phyloP scores from a whole-genome alignment of 1,139 yeast species.

The Saccharomycopsis phalli region DNA sequence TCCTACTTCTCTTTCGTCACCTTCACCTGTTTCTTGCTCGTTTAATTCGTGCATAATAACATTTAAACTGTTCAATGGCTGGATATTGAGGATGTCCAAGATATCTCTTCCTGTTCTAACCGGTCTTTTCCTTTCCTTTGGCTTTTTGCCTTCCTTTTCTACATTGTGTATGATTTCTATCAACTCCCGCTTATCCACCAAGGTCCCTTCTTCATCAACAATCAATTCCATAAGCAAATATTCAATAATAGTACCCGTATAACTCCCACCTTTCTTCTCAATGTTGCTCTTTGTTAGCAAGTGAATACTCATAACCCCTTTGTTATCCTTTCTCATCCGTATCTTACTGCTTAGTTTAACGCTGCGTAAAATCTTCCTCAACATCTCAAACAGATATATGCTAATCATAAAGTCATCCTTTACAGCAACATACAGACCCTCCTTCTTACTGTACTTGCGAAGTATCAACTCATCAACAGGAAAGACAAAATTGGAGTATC shows the following conservation, averaged over 20 bases:
- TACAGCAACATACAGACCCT: too few relatives aligned
- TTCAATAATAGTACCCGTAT: slow-evolving; percentile 15
- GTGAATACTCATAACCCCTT: slow-evolving; percentile 17
- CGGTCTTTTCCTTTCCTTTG: slow-evolving; percentile 4
- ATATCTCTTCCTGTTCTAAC: neutral
- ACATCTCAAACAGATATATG: slow-evolving; percentile 17
- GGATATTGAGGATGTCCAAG: slow-evolving; percentile 3
- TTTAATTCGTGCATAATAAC: slow-evolving; percentile 15
- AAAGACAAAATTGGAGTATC: slow-evolving; percentile 55
- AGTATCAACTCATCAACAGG: slow-evolving; percentile 51
- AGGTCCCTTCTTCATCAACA: slow-evolving; percentile 11
- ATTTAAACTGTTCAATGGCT: slow-evolving; percentile 12
- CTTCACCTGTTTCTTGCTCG: slow-evolving; percentile 3
- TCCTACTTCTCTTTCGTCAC: slow-evolving; percentile 1
- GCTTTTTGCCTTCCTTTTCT: slow-evolving; percentile 8
- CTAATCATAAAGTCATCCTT: slow-evolving; percentile 26
- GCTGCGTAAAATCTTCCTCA: slow-evolving; percentile 12
- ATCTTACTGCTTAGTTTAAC: slow-evolving; percentile 13
- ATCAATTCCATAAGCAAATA: slow-evolving; percentile 16
- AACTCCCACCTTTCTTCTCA: neutral
- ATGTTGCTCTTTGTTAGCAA: slow-evolving; percentile 11
- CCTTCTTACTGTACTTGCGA: slow-evolving; percentile 28
- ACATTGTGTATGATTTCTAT: slow-evolving; percentile 15
- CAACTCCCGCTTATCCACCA: slow-evolving; percentile 12
- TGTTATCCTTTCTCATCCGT: slow-evolving; percentile 15